These are phyloP conservation scores for Dichotomopilus funicola DNA, from an alignment of 2,329 filamentous ascomycete genomes.

Conservation along the genomic window DNA sequence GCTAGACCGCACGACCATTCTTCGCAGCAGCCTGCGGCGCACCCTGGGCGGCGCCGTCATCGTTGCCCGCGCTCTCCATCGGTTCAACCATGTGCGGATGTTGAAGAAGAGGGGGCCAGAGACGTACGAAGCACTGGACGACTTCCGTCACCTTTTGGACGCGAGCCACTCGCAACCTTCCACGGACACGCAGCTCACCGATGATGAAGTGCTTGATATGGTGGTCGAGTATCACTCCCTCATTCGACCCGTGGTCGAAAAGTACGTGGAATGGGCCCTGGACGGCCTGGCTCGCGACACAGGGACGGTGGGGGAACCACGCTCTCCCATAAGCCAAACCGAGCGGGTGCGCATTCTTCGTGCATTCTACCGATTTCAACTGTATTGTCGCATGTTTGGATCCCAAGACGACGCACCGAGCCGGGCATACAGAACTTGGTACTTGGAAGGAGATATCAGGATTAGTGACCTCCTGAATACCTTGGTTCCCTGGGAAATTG, in stretches of 20 bases:
- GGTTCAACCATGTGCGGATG: too few species aligned
- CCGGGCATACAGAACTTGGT: too few species aligned
- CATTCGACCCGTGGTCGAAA: background rate
- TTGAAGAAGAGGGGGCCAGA: background rate
- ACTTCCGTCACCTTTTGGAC: too few species aligned
- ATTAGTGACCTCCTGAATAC: background rate
- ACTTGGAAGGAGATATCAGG: background rate
- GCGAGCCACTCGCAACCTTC: background rate
- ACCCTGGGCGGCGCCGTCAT: too few species aligned
- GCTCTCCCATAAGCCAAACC: background rate
- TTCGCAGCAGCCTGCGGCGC: too few species aligned
- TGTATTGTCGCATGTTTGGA: conserved; percentile 8
- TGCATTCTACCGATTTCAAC: conserved; percentile 17
- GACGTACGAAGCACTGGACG: background rate
- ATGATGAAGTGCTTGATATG: background rate
- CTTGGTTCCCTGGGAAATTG: conserved; percentile 17
- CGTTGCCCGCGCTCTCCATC: too few species aligned
- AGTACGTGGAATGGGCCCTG: background rate
- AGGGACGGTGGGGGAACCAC: background rate
- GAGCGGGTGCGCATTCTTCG: conserved; percentile 4
- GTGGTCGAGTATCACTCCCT: background rate
- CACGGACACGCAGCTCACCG: background rate
- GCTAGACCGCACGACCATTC: too few species aligned
- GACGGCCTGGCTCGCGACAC: background rate
- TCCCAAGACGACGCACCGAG: background rate